A percentile compares a stretch with the other conserved stretches of the same genome.
phyloP scores from a whole-genome alignment of 2,329 filamentous ascomycete genomes.

The Colletotrichum sp. region DNA sequence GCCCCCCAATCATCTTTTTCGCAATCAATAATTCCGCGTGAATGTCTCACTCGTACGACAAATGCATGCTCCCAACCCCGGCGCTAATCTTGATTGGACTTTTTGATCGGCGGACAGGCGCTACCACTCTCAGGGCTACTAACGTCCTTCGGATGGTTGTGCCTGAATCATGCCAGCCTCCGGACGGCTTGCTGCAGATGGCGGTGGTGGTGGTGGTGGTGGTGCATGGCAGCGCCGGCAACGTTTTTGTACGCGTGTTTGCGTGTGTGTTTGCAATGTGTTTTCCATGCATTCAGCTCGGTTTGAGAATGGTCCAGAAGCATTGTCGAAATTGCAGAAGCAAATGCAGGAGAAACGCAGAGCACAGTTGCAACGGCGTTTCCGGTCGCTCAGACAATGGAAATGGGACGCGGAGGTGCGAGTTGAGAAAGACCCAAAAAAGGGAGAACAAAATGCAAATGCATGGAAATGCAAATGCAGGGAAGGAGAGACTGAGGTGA shows the following conservation, averaged over 20 bases:
- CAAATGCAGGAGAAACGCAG: not conserved
- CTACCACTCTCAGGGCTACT: not conserved
- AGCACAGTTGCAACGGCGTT: not conserved
- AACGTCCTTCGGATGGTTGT: not conserved
- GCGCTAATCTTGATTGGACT: not conserved
- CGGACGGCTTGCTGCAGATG: not conserved
- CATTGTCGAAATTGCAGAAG: not conserved
- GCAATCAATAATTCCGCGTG: not conserved
- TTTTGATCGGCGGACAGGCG: not conserved
- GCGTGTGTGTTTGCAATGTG: not conserved
- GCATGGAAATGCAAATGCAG: not conserved
- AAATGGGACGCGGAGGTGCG: not conserved
- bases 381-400: not conserved
- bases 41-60: conserved; percentile 1
- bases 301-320: not conserved
- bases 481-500: not conserved
- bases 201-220: not conserved
- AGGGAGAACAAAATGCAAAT: not conserved
- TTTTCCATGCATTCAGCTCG: not conserved
- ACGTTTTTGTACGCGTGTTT: not conserved
- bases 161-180: not conserved
- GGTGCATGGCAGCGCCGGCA: not conserved
- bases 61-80: not conserved
- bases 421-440: not conserved
- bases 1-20: not conserved